Conservation (phyloP, 176 grass and related monocot genomes). For the Triticum timopheevii region DNA sequence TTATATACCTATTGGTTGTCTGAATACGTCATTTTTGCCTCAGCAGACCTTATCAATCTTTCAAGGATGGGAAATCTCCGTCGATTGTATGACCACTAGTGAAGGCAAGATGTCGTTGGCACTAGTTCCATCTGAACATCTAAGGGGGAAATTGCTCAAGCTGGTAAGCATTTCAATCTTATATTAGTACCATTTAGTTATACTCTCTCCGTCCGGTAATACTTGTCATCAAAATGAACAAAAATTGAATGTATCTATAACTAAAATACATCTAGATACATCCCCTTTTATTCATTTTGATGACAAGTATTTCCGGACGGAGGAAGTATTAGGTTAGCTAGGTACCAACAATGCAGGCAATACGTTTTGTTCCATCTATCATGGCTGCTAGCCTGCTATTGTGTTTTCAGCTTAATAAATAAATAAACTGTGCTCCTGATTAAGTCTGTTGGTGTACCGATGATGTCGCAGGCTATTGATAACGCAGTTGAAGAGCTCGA, state of each 20-base stretch:
- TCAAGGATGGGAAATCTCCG: too few species aligned
- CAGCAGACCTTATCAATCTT: too few species aligned
- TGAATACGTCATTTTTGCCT: not conserved
- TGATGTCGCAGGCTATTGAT: constrained; percentile 70
- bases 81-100: too few species aligned
- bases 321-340: too few species aligned
- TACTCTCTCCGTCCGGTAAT: too few species aligned
- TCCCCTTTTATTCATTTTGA: too few species aligned
- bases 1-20: not conserved
- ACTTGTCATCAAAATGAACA: too few species aligned
- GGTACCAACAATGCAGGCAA: too few species aligned
- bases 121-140: not conserved
- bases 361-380: not conserved
- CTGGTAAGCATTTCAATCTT: not conserved
- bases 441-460: not conserved
- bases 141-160: not conserved
- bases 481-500: constrained; percentile 81
- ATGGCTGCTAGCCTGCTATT: not conserved
- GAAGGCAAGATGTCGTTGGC: not conserved
- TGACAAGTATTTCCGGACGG: too few species aligned
- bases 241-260: too few species aligned
- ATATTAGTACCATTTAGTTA: too few species aligned
- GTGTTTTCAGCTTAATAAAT: not conserved
- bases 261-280: too few species aligned
- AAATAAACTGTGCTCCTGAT: not conserved